These are phyloP conservation scores for Sonneratia caseolaris DNA, from an alignment of 345 rosid species.

Conservation along the genomic window DNA sequence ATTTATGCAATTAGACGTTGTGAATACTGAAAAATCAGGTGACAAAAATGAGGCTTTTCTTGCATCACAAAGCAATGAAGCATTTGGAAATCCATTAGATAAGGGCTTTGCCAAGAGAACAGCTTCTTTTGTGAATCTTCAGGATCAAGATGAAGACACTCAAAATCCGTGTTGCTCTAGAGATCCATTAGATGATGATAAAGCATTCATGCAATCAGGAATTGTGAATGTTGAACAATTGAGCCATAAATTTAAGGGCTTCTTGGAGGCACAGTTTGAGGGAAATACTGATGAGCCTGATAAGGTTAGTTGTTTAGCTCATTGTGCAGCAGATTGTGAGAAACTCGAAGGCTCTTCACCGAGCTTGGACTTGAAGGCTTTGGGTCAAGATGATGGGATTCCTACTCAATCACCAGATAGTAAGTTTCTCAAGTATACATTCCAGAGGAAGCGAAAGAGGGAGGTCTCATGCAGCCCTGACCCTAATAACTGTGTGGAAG, in stretches of 20 bases:
- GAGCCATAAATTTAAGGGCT: not conserved
- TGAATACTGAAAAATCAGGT: not conserved
- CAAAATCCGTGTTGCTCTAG: constrained; percentile 2
- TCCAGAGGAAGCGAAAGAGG: constrained; percentile 68
- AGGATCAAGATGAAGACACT: constrained; percentile 8
- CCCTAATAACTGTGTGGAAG: constrained; percentile 26
- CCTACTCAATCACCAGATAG: constrained; percentile 24
- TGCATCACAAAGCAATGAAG: not conserved
- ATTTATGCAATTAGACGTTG: not conserved
- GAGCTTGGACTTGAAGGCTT: constrained; percentile 17
- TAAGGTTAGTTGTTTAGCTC: constrained; percentile 22
- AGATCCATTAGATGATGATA: not conserved
- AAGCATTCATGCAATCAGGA: not conserved
- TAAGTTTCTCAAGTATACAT: constrained; percentile 51
- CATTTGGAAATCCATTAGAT: not conserved
- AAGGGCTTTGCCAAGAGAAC: constrained; percentile 10
- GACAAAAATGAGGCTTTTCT: not conserved
- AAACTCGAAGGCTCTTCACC: constrained; percentile 10
- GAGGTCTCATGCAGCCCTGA: constrained; percentile 43
- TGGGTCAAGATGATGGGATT: constrained; percentile 27
- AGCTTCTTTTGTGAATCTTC: constrained; percentile 14
- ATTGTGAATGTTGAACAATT: not conserved
- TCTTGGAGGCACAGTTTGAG: constrained; percentile 13
- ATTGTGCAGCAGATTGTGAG: constrained; percentile 11
- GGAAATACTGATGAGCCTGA: constrained; percentile 20